Evolutionary conservation across 345 rosid species (phyloP).

Genomic region (Dimocarpus longan): DNA sequence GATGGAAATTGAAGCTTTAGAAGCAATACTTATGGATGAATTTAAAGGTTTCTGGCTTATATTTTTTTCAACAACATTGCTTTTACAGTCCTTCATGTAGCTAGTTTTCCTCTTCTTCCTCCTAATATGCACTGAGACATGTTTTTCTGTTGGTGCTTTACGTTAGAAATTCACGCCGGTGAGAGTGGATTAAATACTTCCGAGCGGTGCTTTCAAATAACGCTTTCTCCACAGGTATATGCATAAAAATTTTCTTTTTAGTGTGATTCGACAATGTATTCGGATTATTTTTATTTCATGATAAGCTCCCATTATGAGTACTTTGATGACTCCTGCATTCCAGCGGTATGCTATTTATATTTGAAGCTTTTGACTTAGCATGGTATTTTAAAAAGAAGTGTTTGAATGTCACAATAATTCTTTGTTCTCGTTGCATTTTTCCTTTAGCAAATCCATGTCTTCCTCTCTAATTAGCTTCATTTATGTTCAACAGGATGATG

Average conservation of each 20-base stretch:
- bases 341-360: neutral
- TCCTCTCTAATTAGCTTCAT: slow-evolving; percentile 13
- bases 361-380: neutral
- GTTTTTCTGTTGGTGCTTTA: slow-evolving; percentile 9
- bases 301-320: neutral
- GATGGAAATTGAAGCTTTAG: slow-evolving; percentile 96
- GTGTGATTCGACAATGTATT: neutral
- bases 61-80: neutral
- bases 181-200: slow-evolving; percentile 97
- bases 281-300: neutral
- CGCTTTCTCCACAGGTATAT: slow-evolving; percentile 77
- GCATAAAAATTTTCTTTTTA: neutral
- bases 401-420: neutral
- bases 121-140: slow-evolving; percentile 12
- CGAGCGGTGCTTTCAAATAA: slow-evolving; percentile 77
- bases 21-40: slow-evolving; percentile 97
- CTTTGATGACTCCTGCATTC: neutral
- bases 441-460: slow-evolving; percentile 13
- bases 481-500: slow-evolving; percentile 66
- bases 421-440: neutral
- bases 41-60: slow-evolving; percentile 61
- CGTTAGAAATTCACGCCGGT: slow-evolving; percentile 76
- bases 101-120: neutral
- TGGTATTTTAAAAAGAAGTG: neutral
- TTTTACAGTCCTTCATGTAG: slow-evolving; percentile 22